phyloP scores from a whole-genome alignment of 2,329 filamentous ascomycete genomes.

The Verticillium isaacii region DNA sequence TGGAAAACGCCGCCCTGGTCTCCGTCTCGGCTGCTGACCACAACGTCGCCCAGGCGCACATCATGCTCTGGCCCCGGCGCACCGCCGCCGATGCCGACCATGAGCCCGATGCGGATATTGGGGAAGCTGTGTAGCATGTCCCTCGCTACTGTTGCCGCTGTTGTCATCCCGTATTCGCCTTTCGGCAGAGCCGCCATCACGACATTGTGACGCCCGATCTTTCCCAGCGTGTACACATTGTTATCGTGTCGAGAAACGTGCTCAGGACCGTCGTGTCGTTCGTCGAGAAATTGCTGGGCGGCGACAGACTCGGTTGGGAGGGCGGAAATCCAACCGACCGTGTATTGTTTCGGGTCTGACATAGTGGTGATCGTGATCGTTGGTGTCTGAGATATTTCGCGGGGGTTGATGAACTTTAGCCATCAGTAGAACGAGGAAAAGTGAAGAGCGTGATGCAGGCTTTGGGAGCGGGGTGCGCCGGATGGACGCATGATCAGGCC shows the following conservation, averaged over 20 bases:
- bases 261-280: slow-evolving; percentile 14
- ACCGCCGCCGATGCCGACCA: slow-evolving; percentile 25
- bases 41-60: slow-evolving; percentile 19
- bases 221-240: slow-evolving; percentile 22
- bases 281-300: slow-evolving; percentile 21
- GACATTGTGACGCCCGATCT: slow-evolving; percentile 24
- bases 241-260: slow-evolving; percentile 11
- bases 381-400: too few relatives aligned
- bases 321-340: neutral
- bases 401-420: too few relatives aligned
- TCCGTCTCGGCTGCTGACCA: neutral
- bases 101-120: slow-evolving; percentile 15
- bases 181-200: slow-evolving; percentile 24
- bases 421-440: neutral
- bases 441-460: too few relatives aligned
- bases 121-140: slow-evolving; percentile 28
- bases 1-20: slow-evolving; percentile 4
- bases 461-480: neutral
- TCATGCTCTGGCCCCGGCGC: slow-evolving; percentile 27
- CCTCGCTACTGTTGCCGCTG: slow-evolving; percentile 24
- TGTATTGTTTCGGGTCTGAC: neutral
- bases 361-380: neutral
- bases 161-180: slow-evolving; percentile 20
- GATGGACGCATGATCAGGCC: slow-evolving; percentile 43
- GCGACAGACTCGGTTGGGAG: slow-evolving; percentile 19